A percentile compares a stretch with the other conserved stretches of the same genome.
Conservation (phyloP, 2,329 filamentous ascomycete genomes). For the Trichoderma sp. region DNA sequence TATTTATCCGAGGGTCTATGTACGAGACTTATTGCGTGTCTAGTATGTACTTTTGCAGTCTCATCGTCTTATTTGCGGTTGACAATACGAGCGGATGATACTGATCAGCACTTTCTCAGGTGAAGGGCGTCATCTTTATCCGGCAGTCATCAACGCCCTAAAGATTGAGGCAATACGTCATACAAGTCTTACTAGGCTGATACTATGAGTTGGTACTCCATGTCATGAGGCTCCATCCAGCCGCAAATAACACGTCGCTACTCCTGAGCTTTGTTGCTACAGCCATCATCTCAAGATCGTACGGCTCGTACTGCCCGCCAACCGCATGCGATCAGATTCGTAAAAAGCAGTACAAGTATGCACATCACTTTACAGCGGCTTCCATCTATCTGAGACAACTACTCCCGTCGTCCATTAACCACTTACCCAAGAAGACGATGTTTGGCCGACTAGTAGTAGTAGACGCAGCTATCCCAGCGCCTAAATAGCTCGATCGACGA, state of each 20-base stretch:
- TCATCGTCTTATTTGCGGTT: not conserved
- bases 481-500: slow-evolving; percentile 18
- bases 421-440: not conserved
- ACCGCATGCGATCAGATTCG: not conserved
- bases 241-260: not conserved
- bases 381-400: slow-evolving; percentile 6
- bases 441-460: not conserved
- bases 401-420: not conserved
- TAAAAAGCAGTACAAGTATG: not conserved
- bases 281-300: not conserved
- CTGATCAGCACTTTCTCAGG: not conserved
- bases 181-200: not conserved
- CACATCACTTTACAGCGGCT: slow-evolving; percentile 1
- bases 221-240: not conserved
- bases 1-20: not conserved
- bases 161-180: not conserved
- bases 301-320: not conserved
- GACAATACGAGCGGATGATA: not conserved
- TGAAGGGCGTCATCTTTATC: not conserved
- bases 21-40: not conserved
- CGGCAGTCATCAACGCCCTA: not conserved
- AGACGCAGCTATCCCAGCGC: not conserved
- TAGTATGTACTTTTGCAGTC: not conserved
- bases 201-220: not conserved
- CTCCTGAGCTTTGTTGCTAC: not conserved